Conservation (phyloP, 2,329 filamentous ascomycete genomes). For the Phaeosphaeria sp. region DNA sequence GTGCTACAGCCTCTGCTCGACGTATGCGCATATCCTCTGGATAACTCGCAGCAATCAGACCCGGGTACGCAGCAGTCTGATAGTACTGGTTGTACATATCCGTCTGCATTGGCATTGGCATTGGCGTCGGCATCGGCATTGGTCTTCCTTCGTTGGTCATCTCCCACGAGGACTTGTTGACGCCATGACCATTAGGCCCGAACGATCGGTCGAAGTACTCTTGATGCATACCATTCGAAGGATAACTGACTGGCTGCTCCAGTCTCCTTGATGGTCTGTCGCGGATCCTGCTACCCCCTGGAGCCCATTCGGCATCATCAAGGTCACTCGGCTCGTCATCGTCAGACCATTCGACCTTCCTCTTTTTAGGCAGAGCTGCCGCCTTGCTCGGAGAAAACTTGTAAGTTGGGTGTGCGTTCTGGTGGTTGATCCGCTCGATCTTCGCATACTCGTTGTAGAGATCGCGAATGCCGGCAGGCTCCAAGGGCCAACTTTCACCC, state of each 20-base stretch:
- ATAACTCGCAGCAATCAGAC: slow-evolving; percentile 33
- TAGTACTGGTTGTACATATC: slow-evolving; percentile 59
- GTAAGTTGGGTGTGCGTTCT: slow-evolving; percentile 84
- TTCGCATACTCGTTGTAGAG: slow-evolving; percentile 81
- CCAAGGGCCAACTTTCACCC: slow-evolving; percentile 83
- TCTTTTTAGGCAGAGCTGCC: slow-evolving; percentile 53
- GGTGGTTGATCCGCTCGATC: slow-evolving; percentile 83
- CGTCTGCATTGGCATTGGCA: slow-evolving; percentile 50
- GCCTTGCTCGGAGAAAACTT: slow-evolving; percentile 89
- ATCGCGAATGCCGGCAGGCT: slow-evolving; percentile 73
- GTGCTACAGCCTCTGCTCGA: slow-evolving; percentile 42
- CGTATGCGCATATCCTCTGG: slow-evolving; percentile 52
- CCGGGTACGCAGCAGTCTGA: slow-evolving; percentile 56
- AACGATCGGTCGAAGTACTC: slow-evolving; percentile 38
- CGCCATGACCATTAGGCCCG: slow-evolving; percentile 37
- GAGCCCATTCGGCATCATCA: slow-evolving; percentile 50
- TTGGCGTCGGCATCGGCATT: slow-evolving; percentile 53
- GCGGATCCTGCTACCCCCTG: slow-evolving; percentile 30
- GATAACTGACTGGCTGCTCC: slow-evolving; percentile 34
- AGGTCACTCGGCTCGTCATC: slow-evolving; percentile 52
- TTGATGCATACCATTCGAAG: slow-evolving; percentile 26
- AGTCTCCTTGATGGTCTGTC: slow-evolving; percentile 30
- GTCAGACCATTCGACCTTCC: slow-evolving; percentile 52
- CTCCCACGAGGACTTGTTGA: slow-evolving; percentile 59
- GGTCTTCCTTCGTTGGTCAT: slow-evolving; percentile 59